Evolutionary conservation across 108 stramenopile genomes (phyloP), one percentile per base, ranked within the genome.

Genomic region (Nitzschia sp.): DNA sequence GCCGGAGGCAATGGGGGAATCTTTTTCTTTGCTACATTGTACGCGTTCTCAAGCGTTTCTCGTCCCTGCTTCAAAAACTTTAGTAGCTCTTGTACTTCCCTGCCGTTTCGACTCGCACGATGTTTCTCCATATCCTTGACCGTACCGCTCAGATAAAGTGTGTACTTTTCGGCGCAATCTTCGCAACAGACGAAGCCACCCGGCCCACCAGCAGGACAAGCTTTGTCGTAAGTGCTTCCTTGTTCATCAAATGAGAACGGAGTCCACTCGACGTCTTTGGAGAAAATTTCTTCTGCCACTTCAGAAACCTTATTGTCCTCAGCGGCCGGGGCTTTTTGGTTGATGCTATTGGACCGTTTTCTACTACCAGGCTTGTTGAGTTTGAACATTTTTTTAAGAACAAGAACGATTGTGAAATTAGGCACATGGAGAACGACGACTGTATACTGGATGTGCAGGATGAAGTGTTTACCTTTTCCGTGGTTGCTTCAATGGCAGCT

Each of bases 101-200:
- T 50, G 8, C 44, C 45, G 3, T 45, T 61, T 22, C 64, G 64
- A 50, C 67, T 55, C 28, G 58, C 67, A 41, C 73, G 50, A 22
- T 75, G 59, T 13, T 31, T 47, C 50, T 80, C 80, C 58, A 80
- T 52, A 68, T 80, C 80, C 13, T 71, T 36, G 5, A 67, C 48
- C 8, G 80, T 76, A 44, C 45, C 17, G 3, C 56, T 63, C 45
- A 82, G 19, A 23, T 69, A 76, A 55, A 57, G 31, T 16, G 89
- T 85, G 69, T 90, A 94, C 36, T 80, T 47, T 26, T 76, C 73
- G 33, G 84, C 68, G 47, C 90, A 94, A 41, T 52, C 45, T 9
- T 83, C 45, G 57, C 93, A 94, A 58, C 93, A 94, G 66, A 91
- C 87, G 15, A 91, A 72, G 13, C 93, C 93, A 21, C 88, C 87